These are phyloP conservation scores for Endocalyx cinctus DNA, from an alignment of 2,329 filamentous ascomycete genomes.

Conservation along the genomic window DNA sequence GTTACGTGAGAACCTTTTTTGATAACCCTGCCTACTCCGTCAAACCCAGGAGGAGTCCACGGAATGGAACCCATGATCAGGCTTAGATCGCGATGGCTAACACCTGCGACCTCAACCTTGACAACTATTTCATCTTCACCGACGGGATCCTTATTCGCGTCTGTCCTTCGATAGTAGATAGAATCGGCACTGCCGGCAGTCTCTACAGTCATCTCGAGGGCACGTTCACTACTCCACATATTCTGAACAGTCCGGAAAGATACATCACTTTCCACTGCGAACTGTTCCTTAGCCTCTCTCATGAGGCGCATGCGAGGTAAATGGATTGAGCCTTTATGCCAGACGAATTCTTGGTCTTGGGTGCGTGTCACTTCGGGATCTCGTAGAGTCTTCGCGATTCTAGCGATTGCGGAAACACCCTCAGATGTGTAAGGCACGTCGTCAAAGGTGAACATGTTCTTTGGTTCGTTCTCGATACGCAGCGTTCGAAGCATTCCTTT, in stretches of 20 bases:
- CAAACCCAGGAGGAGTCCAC: constrained; percentile 12
- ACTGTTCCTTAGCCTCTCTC: constrained; percentile 8
- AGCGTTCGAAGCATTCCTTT: constrained; percentile 13
- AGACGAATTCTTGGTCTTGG: constrained; percentile 11
- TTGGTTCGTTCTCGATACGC: constrained; percentile 10
- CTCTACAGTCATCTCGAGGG: constrained; percentile 21
- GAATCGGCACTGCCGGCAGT: constrained; percentile 18
- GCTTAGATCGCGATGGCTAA: constrained; percentile 17
- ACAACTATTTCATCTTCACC: constrained; percentile 15
- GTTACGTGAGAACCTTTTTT: constrained; percentile 4
- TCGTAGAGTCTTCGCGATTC: constrained; percentile 5
- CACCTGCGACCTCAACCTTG: constrained; percentile 12
- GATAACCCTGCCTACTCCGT: constrained; percentile 7
- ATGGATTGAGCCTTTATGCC: constrained; percentile 7
- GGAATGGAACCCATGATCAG: constrained; percentile 17
- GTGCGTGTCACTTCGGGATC: constrained; percentile 8
- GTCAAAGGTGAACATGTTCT: constrained; percentile 10
- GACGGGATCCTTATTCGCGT: constrained; percentile 5
- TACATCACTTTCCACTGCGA: constrained; percentile 10
- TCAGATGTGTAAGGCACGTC: constrained; percentile 5
- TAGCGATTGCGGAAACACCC: constrained; percentile 7
- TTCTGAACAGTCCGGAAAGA: constrained; percentile 15
- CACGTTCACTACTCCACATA: constrained; percentile 13
- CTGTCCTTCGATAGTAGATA: constrained; percentile 16
- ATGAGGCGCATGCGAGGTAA: constrained; percentile 10